Evolutionary conservation across 1,284 basidiomycete genomes (phyloP).

Genomic region (Sutorius eximius): DNA sequence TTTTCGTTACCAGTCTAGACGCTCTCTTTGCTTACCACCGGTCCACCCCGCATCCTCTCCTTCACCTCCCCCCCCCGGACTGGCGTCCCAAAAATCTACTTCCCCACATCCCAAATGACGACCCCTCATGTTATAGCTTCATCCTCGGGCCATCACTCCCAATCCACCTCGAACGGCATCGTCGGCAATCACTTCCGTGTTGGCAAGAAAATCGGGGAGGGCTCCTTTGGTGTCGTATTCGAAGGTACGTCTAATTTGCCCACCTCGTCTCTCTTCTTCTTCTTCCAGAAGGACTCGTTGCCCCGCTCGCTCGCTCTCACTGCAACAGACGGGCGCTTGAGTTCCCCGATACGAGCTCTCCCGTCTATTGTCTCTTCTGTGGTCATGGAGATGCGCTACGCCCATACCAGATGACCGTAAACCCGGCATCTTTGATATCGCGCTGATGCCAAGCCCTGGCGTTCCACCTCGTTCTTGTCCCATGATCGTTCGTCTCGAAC

Average conservation of each 20-base stretch:
- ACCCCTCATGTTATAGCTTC: constrained; percentile 77
- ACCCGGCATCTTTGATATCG: constrained; percentile 4
- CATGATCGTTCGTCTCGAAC: constrained; percentile 4
- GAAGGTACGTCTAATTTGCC: constrained; percentile 51
- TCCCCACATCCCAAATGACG: constrained; percentile 47
- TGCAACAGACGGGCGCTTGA: constrained; percentile 18
- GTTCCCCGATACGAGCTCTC: constrained; percentile 3
- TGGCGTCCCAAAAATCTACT: constrained; percentile 24
- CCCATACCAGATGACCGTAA: constrained; percentile 6
- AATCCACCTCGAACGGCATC: constrained; percentile 64
- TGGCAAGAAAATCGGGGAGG: constrained; percentile 87
- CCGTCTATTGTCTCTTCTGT: constrained; percentile 1
- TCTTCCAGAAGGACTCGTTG: constrained; percentile 2
- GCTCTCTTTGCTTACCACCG: constrained; percentile 24
- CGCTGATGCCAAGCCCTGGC: constrained; percentile 5
- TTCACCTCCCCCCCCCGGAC: constrained; percentile 28
- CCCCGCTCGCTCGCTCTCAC: constrained; percentile 1
- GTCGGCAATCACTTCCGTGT: constrained; percentile 77
- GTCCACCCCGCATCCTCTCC: constrained; percentile 27
- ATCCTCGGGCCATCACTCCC: constrained; percentile 61
- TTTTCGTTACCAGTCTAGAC: constrained; percentile 27
- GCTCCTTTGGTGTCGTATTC: constrained; percentile 82
- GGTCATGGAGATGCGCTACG: constrained; percentile 7
- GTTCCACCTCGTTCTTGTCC: constrained; percentile 3
- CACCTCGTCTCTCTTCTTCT: neutral